Base-by-base conservation (phyloP, 164 flowering plant genomes). In the Amborella trichopoda region DNA sequence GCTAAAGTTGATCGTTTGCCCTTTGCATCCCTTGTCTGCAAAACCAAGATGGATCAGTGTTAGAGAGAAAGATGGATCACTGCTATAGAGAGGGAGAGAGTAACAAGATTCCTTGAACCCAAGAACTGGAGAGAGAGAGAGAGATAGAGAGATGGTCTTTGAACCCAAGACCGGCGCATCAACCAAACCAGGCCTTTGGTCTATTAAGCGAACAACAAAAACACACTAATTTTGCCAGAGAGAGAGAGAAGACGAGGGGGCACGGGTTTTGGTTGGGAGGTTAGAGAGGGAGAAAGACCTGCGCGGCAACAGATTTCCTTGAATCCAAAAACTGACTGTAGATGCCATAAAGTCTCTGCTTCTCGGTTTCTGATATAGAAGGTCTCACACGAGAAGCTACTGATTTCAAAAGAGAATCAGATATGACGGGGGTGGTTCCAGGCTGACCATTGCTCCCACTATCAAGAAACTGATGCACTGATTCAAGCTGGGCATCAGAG, bases 401-500 rank as follows among this genome's bases (percentile, higher is more conserved):
- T 9, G 79, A 75, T 50, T 67, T 75, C 59, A 91, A 52, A 46
- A 81, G 81, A 14, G 62, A 36, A 55, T 71, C 60, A 6, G 72
- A 68, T 52, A 91, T 81, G 22, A 83, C 62, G 34, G 94, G 89
- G 62, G n/a, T 68, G 56, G 59, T 69, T 14, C 68, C 69, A 25
- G 68, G 45, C 30, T 49, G 49, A 48, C 53, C 36, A 44, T 41
- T 40, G 38, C 66, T 59, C 19, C 39, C 61, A 53, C 53, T 60
- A 44, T 59, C 75, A 23, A 87, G 55, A 62, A 76, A 61, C 53
- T 87, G 80, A 46, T 87, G 87, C 55, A 87, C 93, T 26, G 96
- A 84, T 23, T 70, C 86, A 44, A 87, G 87, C 60, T 91, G 95
- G 19, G 94, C 80, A 67, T 86, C 98, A 23, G 96, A 91, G 19